Percentiles rank a stretch among this genome's conserved stretches.
phyloP scores from a whole-genome alignment of 169 alveolate genomes.

The Plasmodium inui region DNA sequence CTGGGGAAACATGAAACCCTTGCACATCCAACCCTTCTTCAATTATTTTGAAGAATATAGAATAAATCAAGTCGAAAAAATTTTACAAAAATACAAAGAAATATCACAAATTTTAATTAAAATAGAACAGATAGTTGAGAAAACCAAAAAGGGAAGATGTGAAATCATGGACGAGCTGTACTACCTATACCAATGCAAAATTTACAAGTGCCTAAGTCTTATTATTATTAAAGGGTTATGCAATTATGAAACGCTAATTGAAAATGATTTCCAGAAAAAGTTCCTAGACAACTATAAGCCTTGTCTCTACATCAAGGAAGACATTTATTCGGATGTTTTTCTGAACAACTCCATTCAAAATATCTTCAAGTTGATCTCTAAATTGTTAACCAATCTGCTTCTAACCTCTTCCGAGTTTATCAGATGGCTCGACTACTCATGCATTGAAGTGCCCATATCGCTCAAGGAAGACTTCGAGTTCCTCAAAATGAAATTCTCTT shows the following conservation, averaged over 20 bases:
- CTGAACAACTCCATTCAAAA: conserved; percentile 73
- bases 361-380: conserved; percentile 61
- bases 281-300: conserved; percentile 42
- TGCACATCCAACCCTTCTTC: conserved; percentile 72
- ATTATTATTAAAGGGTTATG: conserved; percentile 71
- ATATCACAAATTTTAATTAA: conserved; percentile 71
- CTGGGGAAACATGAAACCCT: conserved; percentile 62
- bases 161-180: conserved; percentile 72
- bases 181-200: conserved; percentile 69
- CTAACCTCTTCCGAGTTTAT: conserved; percentile 73
- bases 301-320: conserved; percentile 68
- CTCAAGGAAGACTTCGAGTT: conserved; percentile 60
- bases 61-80: conserved; percentile 32
- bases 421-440: conserved; percentile 71
- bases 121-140: conserved; percentile 74
- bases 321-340: conserved; percentile 69
- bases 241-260: conserved; percentile 60
- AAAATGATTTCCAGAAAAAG: conserved; percentile 68
- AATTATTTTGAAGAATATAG: conserved; percentile 71
- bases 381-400: conserved; percentile 53
- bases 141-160: conserved; percentile 72
- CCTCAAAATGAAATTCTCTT: conserved; percentile 67
- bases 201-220: conserved; percentile 62
- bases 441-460: conserved; percentile 74
- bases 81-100: conserved; percentile 58